Evolutionary conservation across 768 basidiomycete genomes (phyloP).

Genomic region (Russula brevipes): DNA sequence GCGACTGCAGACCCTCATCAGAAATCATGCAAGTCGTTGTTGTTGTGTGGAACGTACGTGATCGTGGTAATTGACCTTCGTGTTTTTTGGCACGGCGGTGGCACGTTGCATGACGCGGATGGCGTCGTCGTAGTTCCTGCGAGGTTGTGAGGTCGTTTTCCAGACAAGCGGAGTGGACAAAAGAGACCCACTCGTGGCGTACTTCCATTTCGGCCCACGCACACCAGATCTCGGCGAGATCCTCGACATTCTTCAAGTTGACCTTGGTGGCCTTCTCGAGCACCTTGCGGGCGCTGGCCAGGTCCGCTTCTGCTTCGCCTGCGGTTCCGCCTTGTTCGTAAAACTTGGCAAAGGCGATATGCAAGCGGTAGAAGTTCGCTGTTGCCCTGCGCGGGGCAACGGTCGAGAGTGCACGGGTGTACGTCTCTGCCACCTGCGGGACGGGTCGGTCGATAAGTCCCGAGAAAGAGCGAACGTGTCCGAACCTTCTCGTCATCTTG

Average conservation of each 20-base stretch:
- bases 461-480: background rate
- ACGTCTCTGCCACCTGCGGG: constrained; percentile 83
- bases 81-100: constrained; percentile 82
- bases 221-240: constrained; percentile 97
- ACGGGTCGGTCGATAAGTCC: constrained; percentile 1
- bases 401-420: constrained; percentile 82
- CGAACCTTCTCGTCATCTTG: constrained; percentile 88
- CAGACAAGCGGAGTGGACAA: background rate
- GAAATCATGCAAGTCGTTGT: constrained; percentile 19
- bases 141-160: constrained; percentile 20
- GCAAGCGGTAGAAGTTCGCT: constrained; percentile 83
- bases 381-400: constrained; percentile 86
- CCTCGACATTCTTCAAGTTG: constrained; percentile 93
- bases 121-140: constrained; percentile 93
- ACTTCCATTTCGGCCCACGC: constrained; percentile 99
- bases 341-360: constrained; percentile 94
- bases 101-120: constrained; percentile 97
- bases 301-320: constrained; percentile 72
- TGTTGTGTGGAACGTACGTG: constrained; percentile 53
- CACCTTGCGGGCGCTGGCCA: constrained; percentile 85
- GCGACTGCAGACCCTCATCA: constrained; percentile 42
- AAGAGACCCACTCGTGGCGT: constrained; percentile 74
- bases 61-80: constrained; percentile 89
- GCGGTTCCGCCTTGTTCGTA: constrained; percentile 92
- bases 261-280: constrained; percentile 89